Percentiles rank a stretch among this genome's conserved stretches.
Evolutionary conservation across 2,329 filamentous ascomycete genomes (phyloP).

Genomic region (Calonectria henricotiae): DNA sequence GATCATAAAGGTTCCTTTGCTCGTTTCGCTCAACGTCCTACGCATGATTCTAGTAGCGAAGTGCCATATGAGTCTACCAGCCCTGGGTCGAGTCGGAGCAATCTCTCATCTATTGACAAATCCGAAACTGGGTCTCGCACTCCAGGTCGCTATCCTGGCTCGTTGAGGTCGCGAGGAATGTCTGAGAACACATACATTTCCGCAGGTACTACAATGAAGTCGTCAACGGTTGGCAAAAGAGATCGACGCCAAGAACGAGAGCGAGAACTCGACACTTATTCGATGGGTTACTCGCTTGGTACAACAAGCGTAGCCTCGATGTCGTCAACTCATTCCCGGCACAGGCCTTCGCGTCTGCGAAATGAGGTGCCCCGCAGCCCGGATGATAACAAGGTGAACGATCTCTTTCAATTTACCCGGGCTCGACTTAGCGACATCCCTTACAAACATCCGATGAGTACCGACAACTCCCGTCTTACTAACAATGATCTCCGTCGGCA

Average conservation of each 20-base stretch:
- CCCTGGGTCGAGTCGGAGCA: constrained; percentile 76
- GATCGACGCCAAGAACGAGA: background rate
- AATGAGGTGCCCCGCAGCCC: constrained; percentile 87
- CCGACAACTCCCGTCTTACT: constrained; percentile 75
- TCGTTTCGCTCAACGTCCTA: constrained; percentile 81
- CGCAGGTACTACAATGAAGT: constrained; percentile 69
- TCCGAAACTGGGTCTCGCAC: constrained; percentile 72
- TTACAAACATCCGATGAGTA: constrained; percentile 78
- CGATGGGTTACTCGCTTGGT: constrained; percentile 62
- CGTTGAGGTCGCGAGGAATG: constrained; percentile 69
- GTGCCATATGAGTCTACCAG: constrained; percentile 75
- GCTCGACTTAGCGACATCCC: constrained; percentile 87
- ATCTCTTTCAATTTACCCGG: constrained; percentile 90
- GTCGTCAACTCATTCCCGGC: constrained; percentile 65
- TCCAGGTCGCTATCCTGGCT: constrained; percentile 67
- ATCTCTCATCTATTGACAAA: constrained; percentile 72
- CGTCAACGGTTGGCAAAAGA: constrained; percentile 55
- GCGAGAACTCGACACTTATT: constrained; percentile 69
- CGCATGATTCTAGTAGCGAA: constrained; percentile 73
- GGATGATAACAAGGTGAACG: constrained; percentile 78
- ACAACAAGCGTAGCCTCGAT: constrained; percentile 62
- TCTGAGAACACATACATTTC: constrained; percentile 81
- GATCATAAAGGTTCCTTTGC: constrained; percentile 84
- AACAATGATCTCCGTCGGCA: constrained; percentile 88
- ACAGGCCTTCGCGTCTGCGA: constrained; percentile 79